Evolutionary conservation across 1,284 basidiomycete genomes (phyloP).

Genomic region (Ustilago tritici): DNA sequence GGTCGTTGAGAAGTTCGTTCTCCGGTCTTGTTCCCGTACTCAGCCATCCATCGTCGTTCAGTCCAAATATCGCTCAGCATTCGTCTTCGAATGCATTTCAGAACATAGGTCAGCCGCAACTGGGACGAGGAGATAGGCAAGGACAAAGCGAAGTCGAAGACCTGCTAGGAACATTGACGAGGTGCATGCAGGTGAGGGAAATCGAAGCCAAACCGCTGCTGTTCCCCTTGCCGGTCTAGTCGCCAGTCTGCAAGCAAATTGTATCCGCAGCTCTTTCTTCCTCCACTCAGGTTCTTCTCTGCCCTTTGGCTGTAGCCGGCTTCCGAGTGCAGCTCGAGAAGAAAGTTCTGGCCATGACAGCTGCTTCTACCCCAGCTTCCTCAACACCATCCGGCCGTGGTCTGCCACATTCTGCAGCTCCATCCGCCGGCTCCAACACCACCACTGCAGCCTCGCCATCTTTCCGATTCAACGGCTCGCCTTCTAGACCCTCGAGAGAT

Average conservation of each 20-base stretch:
- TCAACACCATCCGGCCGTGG: conserved; percentile 26
- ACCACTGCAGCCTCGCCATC: conserved; percentile 5
- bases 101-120: neutral
- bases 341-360: conserved; percentile 19
- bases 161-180: neutral
- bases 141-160: neutral
- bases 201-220: neutral
- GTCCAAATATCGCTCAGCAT: neutral
- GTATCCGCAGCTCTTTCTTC: conserved; percentile 12
- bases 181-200: neutral
- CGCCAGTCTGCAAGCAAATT: conserved; percentile 16
- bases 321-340: conserved; percentile 16
- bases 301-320: conserved; percentile 10
- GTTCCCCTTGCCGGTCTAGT: conserved; percentile 25
- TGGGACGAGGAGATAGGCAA: neutral
- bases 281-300: conserved; percentile 7
- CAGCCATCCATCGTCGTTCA: conserved; percentile 16
- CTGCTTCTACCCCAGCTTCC: conserved; percentile 23
- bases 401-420: neutral
- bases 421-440: neutral
- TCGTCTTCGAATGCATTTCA: neutral
- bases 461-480: conserved; percentile 8
- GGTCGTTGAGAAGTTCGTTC: conserved; percentile 3
- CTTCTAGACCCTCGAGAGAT: conserved; percentile 5
- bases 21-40: conserved; percentile 45